Base-by-base conservation (phyloP, 176 grass and related monocot genomes). In the Thalia dealbata region DNA sequence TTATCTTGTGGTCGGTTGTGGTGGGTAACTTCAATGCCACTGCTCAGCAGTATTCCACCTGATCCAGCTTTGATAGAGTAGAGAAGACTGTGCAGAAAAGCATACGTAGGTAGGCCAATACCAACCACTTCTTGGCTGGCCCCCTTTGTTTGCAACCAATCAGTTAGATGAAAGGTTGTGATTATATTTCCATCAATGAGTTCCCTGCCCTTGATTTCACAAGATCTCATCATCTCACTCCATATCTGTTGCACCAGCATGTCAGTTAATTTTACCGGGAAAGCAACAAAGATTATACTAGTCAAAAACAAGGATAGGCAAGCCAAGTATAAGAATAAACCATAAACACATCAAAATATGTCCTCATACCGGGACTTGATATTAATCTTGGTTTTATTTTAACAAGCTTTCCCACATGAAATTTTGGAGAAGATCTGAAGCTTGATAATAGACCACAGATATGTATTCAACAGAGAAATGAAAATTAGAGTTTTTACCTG, bases 181-280 rank as follows among this genome's bases (percentile, higher is more conserved):
- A 92, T 89, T 13, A 92, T 79, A 46, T 89, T 92, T 43, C 82
- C 77, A 63, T 92, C 77, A 52, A 96, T 43, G 24, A 96, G 88
- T 52, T 96, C 89, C 62, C 79, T 81, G 50, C 84, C 84, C 52
- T 75, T 85, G 58, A 64, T 75, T 55, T 87, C 92, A 61, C 84
- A 85, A 51, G 81, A 52, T 68, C 78, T 89, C 92, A 92, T 92
- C 25, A 89, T 76, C 29, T 84, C 81, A 48, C 83, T 89, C 79
- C 79, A 92, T 77, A 92, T 87, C 89, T 96, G 77, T 75, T 19
- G 32, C 55, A 75, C 46, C 59, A 63, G 62, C 14, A 1, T 63
- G 45, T 16, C n/a, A 29, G 52, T 52, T 52, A 52, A 29, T 46
- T 51, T 8, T 8, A 7, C 42, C 25, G 18, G 19, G 42, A 3